Percentiles rank a stretch among this genome's conserved stretches.
These are phyloP conservation scores for Aphanomyces astaci DNA, from an alignment of 352 stramenopile species.

Conservation along the genomic window DNA sequence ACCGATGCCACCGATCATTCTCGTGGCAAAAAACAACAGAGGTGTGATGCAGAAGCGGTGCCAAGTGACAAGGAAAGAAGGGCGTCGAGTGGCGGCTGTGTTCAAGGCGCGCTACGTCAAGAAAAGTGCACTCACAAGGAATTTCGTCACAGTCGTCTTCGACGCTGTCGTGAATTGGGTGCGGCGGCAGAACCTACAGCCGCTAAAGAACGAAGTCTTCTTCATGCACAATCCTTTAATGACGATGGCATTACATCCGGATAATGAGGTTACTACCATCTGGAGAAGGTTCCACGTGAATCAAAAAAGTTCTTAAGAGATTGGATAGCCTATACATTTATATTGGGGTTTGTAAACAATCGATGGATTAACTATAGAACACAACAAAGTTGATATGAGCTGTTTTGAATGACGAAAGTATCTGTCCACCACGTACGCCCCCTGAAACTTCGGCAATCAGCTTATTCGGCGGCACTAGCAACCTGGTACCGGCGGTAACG, in stretches of 20 bases:
- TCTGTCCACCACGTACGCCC: not conserved
- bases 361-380: no score
- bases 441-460: not conserved
- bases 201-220: not conserved
- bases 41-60: slow-evolving; percentile 72
- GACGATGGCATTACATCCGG: not conserved
- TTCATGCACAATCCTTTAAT: slow-evolving; percentile 7
- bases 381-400: not conserved
- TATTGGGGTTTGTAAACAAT: no score
- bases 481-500: not conserved
- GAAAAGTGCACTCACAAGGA: slow-evolving; percentile 75
- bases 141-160: slow-evolving; percentile 79
- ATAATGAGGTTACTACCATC: not conserved
- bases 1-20: slow-evolving; percentile 71
- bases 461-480: not conserved
- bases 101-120: slow-evolving; percentile 85
- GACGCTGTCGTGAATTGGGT: slow-evolving; percentile 79
- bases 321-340: no score
- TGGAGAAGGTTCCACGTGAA: not conserved
- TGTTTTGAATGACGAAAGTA: not conserved
- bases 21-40: slow-evolving; percentile 87
- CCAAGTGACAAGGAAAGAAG: slow-evolving; percentile 79
- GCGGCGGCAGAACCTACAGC: slow-evolving; percentile 24
- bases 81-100: slow-evolving; percentile 65
- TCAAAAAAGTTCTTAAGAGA: not conserved